phyloP scores from a whole-genome alignment of 1,139 yeast species.

The Geotrichum aggregatum region DNA sequence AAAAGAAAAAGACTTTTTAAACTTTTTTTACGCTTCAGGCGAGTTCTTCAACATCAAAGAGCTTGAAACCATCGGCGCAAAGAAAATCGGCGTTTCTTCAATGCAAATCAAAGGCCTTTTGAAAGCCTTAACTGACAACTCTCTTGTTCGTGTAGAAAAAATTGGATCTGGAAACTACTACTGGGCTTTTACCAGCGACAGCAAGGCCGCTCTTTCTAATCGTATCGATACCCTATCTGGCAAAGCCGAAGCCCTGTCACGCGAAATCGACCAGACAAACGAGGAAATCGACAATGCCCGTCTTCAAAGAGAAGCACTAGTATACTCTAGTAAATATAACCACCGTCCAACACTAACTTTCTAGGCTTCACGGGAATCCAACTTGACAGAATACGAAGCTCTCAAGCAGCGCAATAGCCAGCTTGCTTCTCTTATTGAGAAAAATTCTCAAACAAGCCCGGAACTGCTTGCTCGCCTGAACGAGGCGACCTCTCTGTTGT shows the following conservation, averaged over 20 bases:
- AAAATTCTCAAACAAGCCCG: slow-evolving; percentile 32
- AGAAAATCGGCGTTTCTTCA: slow-evolving; percentile 45
- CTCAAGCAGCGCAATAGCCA: slow-evolving; percentile 19
- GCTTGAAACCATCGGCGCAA: slow-evolving; percentile 47
- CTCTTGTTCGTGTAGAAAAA: slow-evolving; percentile 48
- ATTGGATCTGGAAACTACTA: slow-evolving; percentile 53
- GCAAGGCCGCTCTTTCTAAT: slow-evolving; percentile 24
- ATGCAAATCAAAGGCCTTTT: slow-evolving; percentile 52
- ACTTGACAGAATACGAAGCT: background rate
- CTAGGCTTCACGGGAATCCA: slow-evolving; percentile 11
- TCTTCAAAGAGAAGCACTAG: slow-evolving; percentile 18
- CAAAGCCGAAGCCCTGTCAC: slow-evolving; percentile 21
- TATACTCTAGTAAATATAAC: background rate
- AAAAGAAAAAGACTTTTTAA: slow-evolving; percentile 32
- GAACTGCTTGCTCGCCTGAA: slow-evolving; percentile 18
- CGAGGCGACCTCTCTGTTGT: slow-evolving; percentile 8
- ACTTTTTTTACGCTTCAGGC: slow-evolving; percentile 44
- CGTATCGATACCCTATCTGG: slow-evolving; percentile 21
- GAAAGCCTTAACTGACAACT: slow-evolving; percentile 46
- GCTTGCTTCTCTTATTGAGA: slow-evolving; percentile 26
- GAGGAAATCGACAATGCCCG: slow-evolving; percentile 14
- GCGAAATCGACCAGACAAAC: slow-evolving; percentile 16
- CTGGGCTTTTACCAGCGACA: slow-evolving; percentile 50
- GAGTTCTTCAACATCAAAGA: slow-evolving; percentile 50
- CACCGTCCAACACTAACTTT: background rate